Percentiles rank a stretch among this genome's conserved stretches.
Evolutionary conservation across 2,329 filamentous ascomycete species (phyloP).

Genomic region (Alternaria postmessia): DNA sequence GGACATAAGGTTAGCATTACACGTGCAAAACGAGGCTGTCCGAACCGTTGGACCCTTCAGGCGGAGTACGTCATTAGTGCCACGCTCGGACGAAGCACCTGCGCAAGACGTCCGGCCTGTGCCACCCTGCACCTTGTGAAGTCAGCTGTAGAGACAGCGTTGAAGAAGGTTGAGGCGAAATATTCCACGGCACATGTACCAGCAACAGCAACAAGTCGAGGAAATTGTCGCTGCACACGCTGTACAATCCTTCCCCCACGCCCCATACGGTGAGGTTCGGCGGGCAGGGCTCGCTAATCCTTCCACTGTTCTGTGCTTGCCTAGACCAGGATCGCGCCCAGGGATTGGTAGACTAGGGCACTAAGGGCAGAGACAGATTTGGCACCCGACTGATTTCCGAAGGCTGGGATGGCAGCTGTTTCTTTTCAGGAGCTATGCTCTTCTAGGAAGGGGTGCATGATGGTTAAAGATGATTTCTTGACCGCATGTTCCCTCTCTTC

Average conservation of each 20-base stretch:
- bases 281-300: constrained; percentile 28
- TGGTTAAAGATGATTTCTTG: constrained; percentile 33
- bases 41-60: constrained; percentile 12
- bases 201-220: neutral
- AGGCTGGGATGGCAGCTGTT: constrained; percentile 25
- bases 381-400: constrained; percentile 29
- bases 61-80: constrained; percentile 15
- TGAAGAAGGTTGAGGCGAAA: neutral
- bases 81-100: constrained; percentile 14
- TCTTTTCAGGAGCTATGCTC: constrained; percentile 29
- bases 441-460: constrained; percentile 23
- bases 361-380: constrained; percentile 21
- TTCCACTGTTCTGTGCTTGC: constrained; percentile 18
- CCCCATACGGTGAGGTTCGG: constrained; percentile 27
- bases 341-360: constrained; percentile 24
- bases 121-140: neutral
- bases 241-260: constrained; percentile 9
- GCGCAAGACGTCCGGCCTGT: constrained; percentile 3
- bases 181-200: neutral
- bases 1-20: constrained; percentile 1
- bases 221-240: constrained; percentile 1
- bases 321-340: constrained; percentile 18
- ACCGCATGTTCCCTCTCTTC: constrained; percentile 29
- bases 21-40: constrained; percentile 15
- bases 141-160: neutral